phyloP scores from a whole-genome alignment of 202 grass and related monocot species.

The Hordeum pubiflorum region DNA sequence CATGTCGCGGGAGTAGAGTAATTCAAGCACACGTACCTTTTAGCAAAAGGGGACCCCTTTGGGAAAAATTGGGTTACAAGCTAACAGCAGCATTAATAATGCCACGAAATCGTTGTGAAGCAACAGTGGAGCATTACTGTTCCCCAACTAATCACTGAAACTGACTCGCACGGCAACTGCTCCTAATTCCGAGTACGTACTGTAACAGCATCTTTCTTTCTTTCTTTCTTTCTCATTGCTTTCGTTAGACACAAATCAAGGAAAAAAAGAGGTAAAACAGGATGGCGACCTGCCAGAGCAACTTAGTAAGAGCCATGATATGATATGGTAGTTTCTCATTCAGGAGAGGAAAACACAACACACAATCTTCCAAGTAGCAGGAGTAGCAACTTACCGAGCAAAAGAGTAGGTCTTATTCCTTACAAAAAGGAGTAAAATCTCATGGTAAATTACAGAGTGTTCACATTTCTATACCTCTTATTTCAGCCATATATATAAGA shows the following conservation, averaged over 20 bases:
- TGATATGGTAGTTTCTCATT: background rate
- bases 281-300: slow-evolving; percentile 21
- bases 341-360: background rate
- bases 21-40: background rate
- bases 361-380: background rate
- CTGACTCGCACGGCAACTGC: slow-evolving; percentile 5
- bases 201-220: background rate
- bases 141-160: slow-evolving; percentile 17
- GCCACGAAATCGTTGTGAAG: background rate
- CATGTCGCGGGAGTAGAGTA: background rate
- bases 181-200: background rate
- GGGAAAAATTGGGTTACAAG: slow-evolving; percentile 23
- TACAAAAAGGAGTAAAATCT: background rate
- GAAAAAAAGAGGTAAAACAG: slow-evolving; percentile 22
- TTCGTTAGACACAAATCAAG: slow-evolving; percentile 37
- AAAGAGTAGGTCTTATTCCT: slow-evolving; percentile 19
- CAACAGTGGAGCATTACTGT: background rate
- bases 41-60: background rate
- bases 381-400: background rate
- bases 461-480: slow-evolving; percentile 27
- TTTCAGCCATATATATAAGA: slow-evolving; percentile 18
- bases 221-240: slow-evolving; percentile 12
- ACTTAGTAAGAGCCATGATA: slow-evolving; percentile 23
- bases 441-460: slow-evolving; percentile 15
- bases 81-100: slow-evolving; percentile 32